Percentiles rank a stretch among this genome's conserved stretches.
Conservation (phyloP, 2,329 filamentous ascomycete genomes). For the Aspergillus thermomutatus region DNA sequence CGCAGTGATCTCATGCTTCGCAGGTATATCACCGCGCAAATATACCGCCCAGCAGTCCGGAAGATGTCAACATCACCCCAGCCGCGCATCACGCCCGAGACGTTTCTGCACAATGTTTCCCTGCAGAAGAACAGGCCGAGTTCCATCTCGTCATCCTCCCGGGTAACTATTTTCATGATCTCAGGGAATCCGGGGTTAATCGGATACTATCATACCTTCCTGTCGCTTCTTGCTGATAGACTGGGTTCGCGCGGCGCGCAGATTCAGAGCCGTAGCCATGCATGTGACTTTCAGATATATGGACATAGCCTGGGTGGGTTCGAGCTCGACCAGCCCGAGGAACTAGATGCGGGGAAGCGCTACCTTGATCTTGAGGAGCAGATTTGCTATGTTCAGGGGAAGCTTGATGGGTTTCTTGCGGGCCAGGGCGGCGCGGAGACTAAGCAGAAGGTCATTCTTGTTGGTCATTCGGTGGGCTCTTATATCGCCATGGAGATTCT, state of each 20-base stretch:
- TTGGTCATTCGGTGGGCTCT: constrained; percentile 71
- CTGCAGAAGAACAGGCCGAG: constrained; percentile 2
- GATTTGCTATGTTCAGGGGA: constrained; percentile 46
- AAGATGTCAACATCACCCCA: constrained; percentile 13
- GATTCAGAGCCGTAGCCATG: not conserved
- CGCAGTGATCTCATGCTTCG: not conserved
- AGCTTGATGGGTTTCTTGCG: constrained; percentile 39
- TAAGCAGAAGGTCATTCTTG: constrained; percentile 54
- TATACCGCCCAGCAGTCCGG: not conserved
- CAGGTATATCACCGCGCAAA: not conserved
- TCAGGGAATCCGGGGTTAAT: constrained; percentile 51
- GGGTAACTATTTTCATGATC: constrained; percentile 43
- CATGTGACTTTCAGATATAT: constrained; percentile 24
- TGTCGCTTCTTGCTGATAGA: constrained; percentile 34
- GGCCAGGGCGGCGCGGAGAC: not conserved
- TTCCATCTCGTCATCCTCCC: not conserved
- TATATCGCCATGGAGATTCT: constrained; percentile 70
- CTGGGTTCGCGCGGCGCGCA: constrained; percentile 3
- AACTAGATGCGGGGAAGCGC: not conserved
- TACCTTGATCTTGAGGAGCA: constrained; percentile 47
- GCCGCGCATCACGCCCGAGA: constrained; percentile 28
- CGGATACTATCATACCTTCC: constrained; percentile 46
- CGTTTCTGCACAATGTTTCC: constrained; percentile 28
- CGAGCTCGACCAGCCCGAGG: constrained; percentile 19
- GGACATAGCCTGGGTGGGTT: constrained; percentile 37